Base-by-base conservation (phyloP, 1,139 yeast species). In the Suhomyces bolitotheri region DNA sequence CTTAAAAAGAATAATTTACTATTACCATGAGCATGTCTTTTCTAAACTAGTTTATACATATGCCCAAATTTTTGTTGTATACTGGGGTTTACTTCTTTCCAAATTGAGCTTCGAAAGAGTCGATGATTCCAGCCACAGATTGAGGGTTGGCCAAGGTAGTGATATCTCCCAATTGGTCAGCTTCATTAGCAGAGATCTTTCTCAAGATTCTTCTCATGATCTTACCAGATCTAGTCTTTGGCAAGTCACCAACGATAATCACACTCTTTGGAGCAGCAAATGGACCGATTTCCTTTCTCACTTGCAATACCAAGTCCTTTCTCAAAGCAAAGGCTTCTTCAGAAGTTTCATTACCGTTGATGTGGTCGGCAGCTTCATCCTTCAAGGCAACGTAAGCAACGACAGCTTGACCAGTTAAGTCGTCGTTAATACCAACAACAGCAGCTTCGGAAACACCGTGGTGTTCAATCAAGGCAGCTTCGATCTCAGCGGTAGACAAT, bases 161-260 rank as follows among this genome's bases (percentile, higher is more conserved):
- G 58, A 87, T 76, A 63, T 92, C 98, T 51, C 98, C 98, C 53
- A 92, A 74, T 63, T 87, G 89, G 53, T 88, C 96, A 46, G 87
- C 92, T 70, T 92, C 97, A 52, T 85, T 78, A 36, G 92, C 77
- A 30, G 92, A 81, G 44, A 92, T 73, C 74, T 92, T 92, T 73
- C 98, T 83, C 67, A 92, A 77, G 53, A 92, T 86, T 73, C 98
- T 86, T 76, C 98, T 85, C 96, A 92, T 90, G 62, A 92, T 90
- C 78, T 92, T 92, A 56, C 98, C 98, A 20, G 96, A 88, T 71
- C 98, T 80, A 22, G 98, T 92, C 78, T 89, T 90, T 64, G 98
- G 98, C 64, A 92, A 78, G 58, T 92, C 98, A 41, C 76, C 78
- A 38, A 92, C 96, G 45, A 89, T 71, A 45, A 90, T 79, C 38